phyloP scores from a whole-genome alignment of 2,329 filamentous ascomycete species.

The Epichloe elymi region DNA sequence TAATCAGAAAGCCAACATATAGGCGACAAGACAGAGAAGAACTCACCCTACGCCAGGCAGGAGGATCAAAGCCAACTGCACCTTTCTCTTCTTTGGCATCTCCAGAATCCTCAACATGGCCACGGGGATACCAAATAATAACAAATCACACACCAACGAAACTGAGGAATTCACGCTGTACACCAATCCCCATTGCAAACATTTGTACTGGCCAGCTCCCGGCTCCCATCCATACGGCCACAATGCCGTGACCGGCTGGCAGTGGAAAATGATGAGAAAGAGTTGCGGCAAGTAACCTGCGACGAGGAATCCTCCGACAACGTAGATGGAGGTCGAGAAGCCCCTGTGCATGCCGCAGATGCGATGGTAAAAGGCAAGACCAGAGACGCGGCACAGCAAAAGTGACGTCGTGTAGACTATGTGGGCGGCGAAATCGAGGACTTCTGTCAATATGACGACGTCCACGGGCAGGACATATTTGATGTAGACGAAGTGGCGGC shows the following conservation, averaged over 20 bases:
- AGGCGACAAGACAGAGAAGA: not conserved
- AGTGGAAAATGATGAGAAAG: conserved; percentile 38
- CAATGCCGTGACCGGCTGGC: conserved; percentile 33
- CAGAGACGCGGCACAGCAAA: conserved; percentile 35
- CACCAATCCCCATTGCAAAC: conserved; percentile 36
- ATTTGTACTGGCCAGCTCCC: conserved; percentile 25
- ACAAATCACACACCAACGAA: conserved; percentile 34
- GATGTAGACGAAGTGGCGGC: conserved; percentile 31
- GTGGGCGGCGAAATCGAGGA: conserved; percentile 36
- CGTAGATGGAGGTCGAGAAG: conserved; percentile 22
- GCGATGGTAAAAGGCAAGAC: conserved; percentile 37
- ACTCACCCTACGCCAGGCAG: conserved; percentile 35
- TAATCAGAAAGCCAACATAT: not conserved
- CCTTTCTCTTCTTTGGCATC: conserved; percentile 28
- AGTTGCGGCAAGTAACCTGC: conserved; percentile 34
- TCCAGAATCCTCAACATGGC: conserved; percentile 33
- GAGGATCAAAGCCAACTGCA: conserved; percentile 33
- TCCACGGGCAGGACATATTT: conserved; percentile 31
- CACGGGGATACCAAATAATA: conserved; percentile 36
- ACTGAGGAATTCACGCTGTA: conserved; percentile 37
- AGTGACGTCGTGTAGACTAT: conserved; percentile 38
- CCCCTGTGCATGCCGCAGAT: conserved; percentile 25
- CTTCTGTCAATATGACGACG: conserved; percentile 28
- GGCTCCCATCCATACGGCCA: conserved; percentile 39
- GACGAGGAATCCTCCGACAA: conserved; percentile 23